These are phyloP conservation scores for Leccinum disarticulatum DNA, from an alignment of 768 basidiomycete species.

Conservation along the genomic window DNA sequence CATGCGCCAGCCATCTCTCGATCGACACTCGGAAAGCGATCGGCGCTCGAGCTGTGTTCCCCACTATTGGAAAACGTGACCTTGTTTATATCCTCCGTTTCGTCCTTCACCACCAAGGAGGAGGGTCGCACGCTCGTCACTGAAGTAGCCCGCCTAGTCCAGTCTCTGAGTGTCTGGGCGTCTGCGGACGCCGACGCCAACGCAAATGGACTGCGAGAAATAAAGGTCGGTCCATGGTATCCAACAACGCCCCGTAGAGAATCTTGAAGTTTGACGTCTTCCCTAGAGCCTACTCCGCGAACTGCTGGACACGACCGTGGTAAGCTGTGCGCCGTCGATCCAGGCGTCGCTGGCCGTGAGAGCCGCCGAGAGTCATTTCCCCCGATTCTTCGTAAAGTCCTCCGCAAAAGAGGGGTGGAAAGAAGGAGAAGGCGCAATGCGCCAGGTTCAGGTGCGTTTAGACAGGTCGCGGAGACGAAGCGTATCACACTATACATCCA, in stretches of 20 bases:
- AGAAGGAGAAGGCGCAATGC: slow-evolving; percentile 39
- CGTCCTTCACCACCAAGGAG: slow-evolving; percentile 11
- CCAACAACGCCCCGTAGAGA: background rate
- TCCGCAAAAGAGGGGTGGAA: slow-evolving; percentile 37
- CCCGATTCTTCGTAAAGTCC: slow-evolving; percentile 42
- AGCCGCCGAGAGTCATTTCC: slow-evolving; percentile 44
- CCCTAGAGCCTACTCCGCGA: slow-evolving; percentile 28
- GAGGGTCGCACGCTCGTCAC: slow-evolving; percentile 23
- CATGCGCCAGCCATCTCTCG: slow-evolving; percentile 24
- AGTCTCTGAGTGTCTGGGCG: slow-evolving; percentile 19
- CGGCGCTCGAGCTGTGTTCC: slow-evolving; percentile 20
- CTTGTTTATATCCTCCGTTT: slow-evolving; percentile 16
- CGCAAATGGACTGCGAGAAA: background rate
- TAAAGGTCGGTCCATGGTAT: slow-evolving; percentile 20
- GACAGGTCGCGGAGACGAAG: background rate
- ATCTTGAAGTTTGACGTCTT: background rate
- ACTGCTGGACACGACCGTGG: slow-evolving; percentile 38
- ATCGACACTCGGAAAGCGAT: slow-evolving; percentile 24
- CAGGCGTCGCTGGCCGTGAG: slow-evolving; percentile 46
- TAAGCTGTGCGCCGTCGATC: slow-evolving; percentile 38
- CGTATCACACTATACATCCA: slow-evolving; percentile 10
- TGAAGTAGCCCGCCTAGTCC: slow-evolving; percentile 19
- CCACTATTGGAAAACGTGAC: slow-evolving; percentile 19
- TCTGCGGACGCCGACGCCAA: background rate
- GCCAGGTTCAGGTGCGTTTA: slow-evolving; percentile 40